Conservation (phyloP, 75 land plant species). For the Cupressus sempervirens region DNA sequence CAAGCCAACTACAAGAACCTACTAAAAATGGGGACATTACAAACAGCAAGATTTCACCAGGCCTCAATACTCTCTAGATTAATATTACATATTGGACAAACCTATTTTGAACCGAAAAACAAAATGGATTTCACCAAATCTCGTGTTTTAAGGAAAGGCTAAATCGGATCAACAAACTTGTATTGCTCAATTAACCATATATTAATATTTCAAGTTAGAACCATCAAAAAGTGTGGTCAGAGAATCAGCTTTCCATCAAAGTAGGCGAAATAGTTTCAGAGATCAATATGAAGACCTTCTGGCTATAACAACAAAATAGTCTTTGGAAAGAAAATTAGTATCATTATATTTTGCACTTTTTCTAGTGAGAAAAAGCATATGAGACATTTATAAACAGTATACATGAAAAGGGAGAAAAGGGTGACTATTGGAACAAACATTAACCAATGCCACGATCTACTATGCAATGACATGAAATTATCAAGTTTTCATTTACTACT, state of each 20-base stretch:
- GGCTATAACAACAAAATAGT: not conserved
- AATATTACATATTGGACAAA: not conserved
- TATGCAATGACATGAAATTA: not conserved
- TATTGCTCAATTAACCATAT: not conserved
- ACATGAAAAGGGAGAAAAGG: not conserved
- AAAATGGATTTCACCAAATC: not conserved
- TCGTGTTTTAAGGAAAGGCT: not conserved
- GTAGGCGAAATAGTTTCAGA: not conserved
- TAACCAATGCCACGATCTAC: not conserved
- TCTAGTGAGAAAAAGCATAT: not conserved
- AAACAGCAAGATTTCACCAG: not conserved
- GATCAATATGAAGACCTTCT: not conserved
- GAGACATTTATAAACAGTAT: not conserved
- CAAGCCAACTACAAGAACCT: no score
- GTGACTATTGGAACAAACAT: not conserved
- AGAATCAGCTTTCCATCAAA: not conserved
- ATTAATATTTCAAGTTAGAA: not conserved
- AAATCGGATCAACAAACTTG: not conserved
- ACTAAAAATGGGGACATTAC: no score
- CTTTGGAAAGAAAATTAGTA: not conserved
- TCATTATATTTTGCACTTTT: not conserved
- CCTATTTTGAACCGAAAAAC: not conserved
- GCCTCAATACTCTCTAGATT: not conserved
- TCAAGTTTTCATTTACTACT: not conserved
- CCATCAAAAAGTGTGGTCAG: not conserved